A percentile compares a stretch with the other conserved stretches of the same genome.
phyloP scores from a whole-genome alignment of 768 basidiomycete genomes.

The Boletus subcaerulescens region DNA sequence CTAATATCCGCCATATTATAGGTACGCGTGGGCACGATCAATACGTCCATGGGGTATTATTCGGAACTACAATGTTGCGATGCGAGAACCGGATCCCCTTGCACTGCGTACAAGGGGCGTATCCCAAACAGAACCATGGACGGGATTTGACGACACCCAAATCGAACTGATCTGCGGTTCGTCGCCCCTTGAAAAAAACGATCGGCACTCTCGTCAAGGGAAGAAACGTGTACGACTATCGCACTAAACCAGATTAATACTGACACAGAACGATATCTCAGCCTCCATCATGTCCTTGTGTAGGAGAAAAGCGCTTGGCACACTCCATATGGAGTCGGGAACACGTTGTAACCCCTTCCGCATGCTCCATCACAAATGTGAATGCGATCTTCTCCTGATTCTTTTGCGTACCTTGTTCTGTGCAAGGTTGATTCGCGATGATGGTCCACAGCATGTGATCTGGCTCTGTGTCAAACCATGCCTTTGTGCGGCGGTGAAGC shows the following conservation, averaged over 20 bases:
- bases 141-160: not conserved
- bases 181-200: not conserved
- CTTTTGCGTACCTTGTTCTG: not conserved
- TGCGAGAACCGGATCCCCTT: not conserved
- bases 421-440: not conserved
- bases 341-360: slow-evolving; percentile 6
- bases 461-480: not conserved
- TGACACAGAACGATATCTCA: not conserved
- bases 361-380: slow-evolving; percentile 8
- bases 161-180: slow-evolving; percentile 1
- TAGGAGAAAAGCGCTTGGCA: not conserved
- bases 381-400: not conserved
- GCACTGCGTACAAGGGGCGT: not conserved
- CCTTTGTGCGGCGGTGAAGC: slow-evolving; percentile 5
- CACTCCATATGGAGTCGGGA: not conserved
- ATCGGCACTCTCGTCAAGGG: slow-evolving; percentile 5
- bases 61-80: too few relatives aligned
- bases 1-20: slow-evolving; percentile 8
- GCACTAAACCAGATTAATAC: not conserved
- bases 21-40: not conserved
- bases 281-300: not conserved
- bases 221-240: not conserved
- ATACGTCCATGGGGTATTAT: not conserved
- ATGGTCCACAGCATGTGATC: not conserved
- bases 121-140: not conserved